These are phyloP conservation scores for Wickerhamiella cacticola DNA, from an alignment of 805 yeast species.

Conservation along the genomic window DNA sequence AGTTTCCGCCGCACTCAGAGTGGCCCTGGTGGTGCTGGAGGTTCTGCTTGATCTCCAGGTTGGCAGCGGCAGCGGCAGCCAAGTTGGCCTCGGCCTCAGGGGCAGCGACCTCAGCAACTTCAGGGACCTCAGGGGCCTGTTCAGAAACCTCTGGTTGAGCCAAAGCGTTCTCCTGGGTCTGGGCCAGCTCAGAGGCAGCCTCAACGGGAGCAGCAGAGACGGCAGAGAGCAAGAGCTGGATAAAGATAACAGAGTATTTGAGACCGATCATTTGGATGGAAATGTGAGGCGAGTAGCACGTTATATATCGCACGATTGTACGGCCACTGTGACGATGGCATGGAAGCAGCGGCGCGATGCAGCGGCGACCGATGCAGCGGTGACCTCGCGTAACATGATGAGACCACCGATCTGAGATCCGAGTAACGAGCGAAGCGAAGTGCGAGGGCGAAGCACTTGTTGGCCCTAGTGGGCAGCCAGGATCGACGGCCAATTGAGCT, in stretches of 20 bases:
- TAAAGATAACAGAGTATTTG: conserved; percentile 6
- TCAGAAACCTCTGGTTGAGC: too few species aligned
- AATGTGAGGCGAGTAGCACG: not conserved
- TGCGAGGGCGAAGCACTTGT: too few species aligned
- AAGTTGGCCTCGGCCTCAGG: not conserved
- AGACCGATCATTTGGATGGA: conserved; percentile 7
- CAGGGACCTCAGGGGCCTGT: too few species aligned
- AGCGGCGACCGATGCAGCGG: too few species aligned
- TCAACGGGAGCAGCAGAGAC: conserved; percentile 11
- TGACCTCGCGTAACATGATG: too few species aligned
- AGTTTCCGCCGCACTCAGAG: conserved; percentile 4
- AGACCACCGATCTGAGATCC: too few species aligned
- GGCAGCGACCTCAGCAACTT: not conserved
- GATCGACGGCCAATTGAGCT: too few species aligned
- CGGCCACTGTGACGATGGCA: not conserved
- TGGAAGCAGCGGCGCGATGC: not conserved
- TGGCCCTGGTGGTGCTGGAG: not conserved
- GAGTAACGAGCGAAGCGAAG: too few species aligned
- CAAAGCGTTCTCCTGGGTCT: not conserved
- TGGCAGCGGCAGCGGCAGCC: not conserved
- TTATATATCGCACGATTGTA: not conserved
- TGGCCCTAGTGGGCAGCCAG: too few species aligned
- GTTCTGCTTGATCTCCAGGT: not conserved
- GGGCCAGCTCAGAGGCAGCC: not conserved
- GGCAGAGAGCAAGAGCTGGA: conserved; percentile 10